Base-by-base conservation (phyloP, 805 yeast species). In the Hanseniaspora vineae region DNA sequence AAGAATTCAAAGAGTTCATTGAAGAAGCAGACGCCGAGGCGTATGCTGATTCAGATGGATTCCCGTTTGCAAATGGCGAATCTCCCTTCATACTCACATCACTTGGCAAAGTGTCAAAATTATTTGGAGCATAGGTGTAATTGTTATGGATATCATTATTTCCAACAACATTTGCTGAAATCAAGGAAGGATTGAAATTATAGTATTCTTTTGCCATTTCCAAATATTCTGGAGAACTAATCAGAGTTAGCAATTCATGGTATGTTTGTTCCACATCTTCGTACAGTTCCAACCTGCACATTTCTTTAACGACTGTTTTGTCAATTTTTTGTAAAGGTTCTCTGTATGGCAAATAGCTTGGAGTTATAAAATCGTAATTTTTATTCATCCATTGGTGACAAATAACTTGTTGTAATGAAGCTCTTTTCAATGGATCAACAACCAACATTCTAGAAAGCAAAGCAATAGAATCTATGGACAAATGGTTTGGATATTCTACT, bases 301-400 rank as follows among this genome's bases (percentile, higher is more conserved):
- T 87, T 46, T 84, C 85, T 49, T 73, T 72, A 11, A 90, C 68
- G 11, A 89, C 85, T 0, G 68, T 73, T 0, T 70, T 71, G 56
- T 85, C 46, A 75, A 66, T 15, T 70, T 68, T 55, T 1, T 62
- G 58, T 35, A 92, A 66, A 2, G 98, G 98, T 3, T 69, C 64
- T 55, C 99, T 73, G 44, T 72, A 73, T 0, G 97, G 96, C 39
- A 92, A 65, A 59, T 80, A 82, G 42, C 79, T 78, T 11, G 79
- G 73, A 1, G 84, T 81, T 0, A 81, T 75, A 35, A 75, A 75
- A 48, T 87, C 96, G 59, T 76, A 88, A 35, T 96, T 96, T 60
- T 80, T 80, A 48, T 73, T 73, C 90, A 92, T 86, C 98, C 98
- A 92, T 1, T 96, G 96, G 58, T 92, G 97, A 49, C 75, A 72